Evolutionary conservation across 805 yeast genomes (phyloP), one percentile per base, ranked within the genome.

Genomic region (Nakazawaea wickerhamii): DNA sequence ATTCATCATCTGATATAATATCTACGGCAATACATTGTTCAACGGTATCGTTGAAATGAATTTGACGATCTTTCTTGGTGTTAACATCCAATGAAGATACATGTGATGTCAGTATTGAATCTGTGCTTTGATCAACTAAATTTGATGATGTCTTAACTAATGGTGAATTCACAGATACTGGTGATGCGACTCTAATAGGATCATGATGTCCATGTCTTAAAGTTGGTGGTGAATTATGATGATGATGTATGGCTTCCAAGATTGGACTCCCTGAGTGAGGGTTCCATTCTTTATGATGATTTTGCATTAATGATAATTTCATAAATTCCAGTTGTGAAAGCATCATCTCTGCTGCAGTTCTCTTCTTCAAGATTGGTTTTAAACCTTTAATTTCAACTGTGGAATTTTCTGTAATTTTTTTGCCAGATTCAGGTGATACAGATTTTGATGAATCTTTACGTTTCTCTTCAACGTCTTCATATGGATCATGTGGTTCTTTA

Each of bases 1-100:
- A 47, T 27, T 58, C 56, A 27, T 61, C 57, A 15, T 62, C 65
- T 22, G 55, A 50, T 36, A 47, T 55, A 10, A 56, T 56, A 44
- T 73, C 79, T 9, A 90, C 58, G 0, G 95, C 90, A 48, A 86
- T 80, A 61, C 99, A 93, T 61, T 93, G 99, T 59, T 88, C 90
- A 25, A 93, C 99, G 41, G 89, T 79, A 58, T 88, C 95, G 59
- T 84, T 93, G 65, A 93, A 93, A 62, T 90, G 98, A 48, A 93
- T 90, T 52, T 77, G 95, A 47, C 95, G 76, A 50, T 65, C 71
- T 28, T 59, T 63, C 44, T 67, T 68, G 20, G 13, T 38, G 14
- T 14, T 21, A 8, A 7, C 14, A 23, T 23, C 30, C 15, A 25
- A 23, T 3, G 38, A 22, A 9, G 38, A 35, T 15, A 23, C 17